Evolutionary conservation across 257 asterid genomes (phyloP).

Genomic region (Parsonsia alboflavescens): DNA sequence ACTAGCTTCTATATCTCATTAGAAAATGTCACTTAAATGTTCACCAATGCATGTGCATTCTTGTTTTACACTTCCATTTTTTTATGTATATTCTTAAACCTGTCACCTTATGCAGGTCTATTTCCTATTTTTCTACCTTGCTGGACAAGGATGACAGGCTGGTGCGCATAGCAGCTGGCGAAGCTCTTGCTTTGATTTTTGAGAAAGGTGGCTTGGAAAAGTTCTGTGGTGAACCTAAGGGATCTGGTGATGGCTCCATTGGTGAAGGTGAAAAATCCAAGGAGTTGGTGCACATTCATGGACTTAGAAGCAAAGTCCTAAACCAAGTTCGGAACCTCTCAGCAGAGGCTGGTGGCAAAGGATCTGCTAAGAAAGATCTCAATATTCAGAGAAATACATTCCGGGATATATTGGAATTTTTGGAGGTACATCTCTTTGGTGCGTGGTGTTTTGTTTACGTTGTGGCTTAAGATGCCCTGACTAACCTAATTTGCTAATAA

Average conservation of each 20-base stretch:
- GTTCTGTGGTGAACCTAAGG: conserved; percentile 53
- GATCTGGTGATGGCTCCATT: conserved; percentile 41
- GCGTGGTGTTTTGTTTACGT: neutral
- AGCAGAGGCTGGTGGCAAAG: conserved; percentile 92
- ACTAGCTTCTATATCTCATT: no score
- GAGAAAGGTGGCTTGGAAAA: conserved; percentile 82
- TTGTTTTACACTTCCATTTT: neutral
- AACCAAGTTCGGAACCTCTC: conserved; percentile 71
- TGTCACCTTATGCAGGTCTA: conserved; percentile 51
- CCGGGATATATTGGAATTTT: conserved; percentile 73
- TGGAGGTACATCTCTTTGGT: conserved; percentile 46
- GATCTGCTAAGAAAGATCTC: conserved; percentile 90
- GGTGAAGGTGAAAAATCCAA: conserved; percentile 48
- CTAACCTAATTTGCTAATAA: neutral
- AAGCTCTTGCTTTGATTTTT: conserved; percentile 82
- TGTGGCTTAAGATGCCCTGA: conserved; percentile 1
- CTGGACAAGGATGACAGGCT: conserved; percentile 87
- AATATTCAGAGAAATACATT: conserved; percentile 77
- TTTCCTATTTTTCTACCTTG: conserved; percentile 55
- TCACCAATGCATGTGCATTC: neutral
- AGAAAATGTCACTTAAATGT: neutral
- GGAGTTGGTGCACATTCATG: conserved; percentile 51
- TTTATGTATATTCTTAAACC: neutral
- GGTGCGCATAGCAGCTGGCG: conserved; percentile 90
- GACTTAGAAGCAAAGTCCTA: conserved; percentile 63